Percentiles rank a stretch among this genome's conserved stretches.
These are phyloP conservation scores for Strigomonas culicis DNA, from an alignment of 208 protist species.

Conservation along the genomic window DNA sequence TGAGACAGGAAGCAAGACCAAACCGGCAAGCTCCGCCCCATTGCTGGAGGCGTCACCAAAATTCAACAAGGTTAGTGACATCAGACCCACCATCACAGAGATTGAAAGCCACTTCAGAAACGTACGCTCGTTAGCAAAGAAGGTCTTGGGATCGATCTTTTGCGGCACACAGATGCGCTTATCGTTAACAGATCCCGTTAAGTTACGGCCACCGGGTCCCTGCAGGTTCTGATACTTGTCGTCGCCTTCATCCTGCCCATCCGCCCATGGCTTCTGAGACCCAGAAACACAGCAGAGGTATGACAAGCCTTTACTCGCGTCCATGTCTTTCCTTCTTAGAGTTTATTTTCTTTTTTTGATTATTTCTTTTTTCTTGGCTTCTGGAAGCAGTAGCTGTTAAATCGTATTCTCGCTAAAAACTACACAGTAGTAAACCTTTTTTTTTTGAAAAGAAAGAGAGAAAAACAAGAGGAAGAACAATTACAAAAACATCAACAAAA, in stretches of 20 bases:
- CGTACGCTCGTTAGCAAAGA: conserved; percentile 91
- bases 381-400: neutral
- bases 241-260: conserved; percentile 85
- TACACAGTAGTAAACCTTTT: too few relatives aligned
- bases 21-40: conserved; percentile 73
- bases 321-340: neutral
- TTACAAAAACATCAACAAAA: neutral
- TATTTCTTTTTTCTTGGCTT: neutral
- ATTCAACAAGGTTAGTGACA: conserved; percentile 83
- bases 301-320: conserved; percentile 28
- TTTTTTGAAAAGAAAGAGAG: too few relatives aligned
- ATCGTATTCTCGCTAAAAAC: too few relatives aligned
- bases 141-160: conserved; percentile 92
- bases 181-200: conserved; percentile 80
- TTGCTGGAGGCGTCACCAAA: conserved; percentile 79
- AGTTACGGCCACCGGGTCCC: conserved; percentile 60
- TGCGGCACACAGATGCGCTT: conserved; percentile 89
- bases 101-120: conserved; percentile 93
- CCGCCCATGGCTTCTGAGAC: conserved; percentile 81
- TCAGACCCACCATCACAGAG: conserved; percentile 84
- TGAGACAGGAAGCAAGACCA: conserved; percentile 79
- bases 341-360: neutral
- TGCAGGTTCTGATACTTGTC: conserved; percentile 77
- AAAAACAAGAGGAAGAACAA: too few relatives aligned
- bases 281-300: conserved; percentile 60